Conservation (phyloP, 176 grass and related monocot genomes). For the Melocanna baccifera region DNA sequence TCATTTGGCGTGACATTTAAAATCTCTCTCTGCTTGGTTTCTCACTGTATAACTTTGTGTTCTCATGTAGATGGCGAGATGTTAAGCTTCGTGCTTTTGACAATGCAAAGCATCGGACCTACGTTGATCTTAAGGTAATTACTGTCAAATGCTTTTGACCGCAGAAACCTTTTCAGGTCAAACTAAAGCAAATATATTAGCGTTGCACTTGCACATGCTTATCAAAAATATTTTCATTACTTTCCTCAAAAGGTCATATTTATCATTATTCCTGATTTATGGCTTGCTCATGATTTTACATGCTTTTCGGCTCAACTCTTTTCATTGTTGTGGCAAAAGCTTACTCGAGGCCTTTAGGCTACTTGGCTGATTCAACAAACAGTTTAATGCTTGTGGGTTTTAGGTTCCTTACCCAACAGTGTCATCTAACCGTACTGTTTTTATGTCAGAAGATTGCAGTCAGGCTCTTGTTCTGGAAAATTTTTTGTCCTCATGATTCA, state of each 20-base stretch:
- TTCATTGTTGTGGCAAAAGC: not conserved
- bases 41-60: conserved; percentile 34
- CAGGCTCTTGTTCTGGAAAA: conserved; percentile 21
- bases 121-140: conserved; percentile 98
- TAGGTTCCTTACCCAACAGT: conserved; percentile 30
- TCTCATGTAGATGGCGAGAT: conserved; percentile 80
- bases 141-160: conserved; percentile 6
- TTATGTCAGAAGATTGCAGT: conserved; percentile 25
- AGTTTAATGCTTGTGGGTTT: conserved; percentile 42
- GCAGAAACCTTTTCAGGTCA: not conserved
- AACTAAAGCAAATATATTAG: conserved; percentile 27
- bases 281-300: not conserved
- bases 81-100: conserved; percentile 95
- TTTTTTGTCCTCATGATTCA: conserved; percentile 34
- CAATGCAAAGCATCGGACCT: conserved; percentile 89
- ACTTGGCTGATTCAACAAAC: conserved; percentile 32
- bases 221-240: not conserved
- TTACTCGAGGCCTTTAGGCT: not conserved
- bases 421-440: conserved; percentile 21
- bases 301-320: conserved; percentile 2
- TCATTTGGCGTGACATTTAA: not conserved
- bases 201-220: not conserved
- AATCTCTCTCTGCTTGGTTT: conserved; percentile 13
- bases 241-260: conserved; percentile 11
- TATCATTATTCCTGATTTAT: not conserved